Evolutionary conservation across 1,284 basidiomycete genomes (phyloP).

Genomic region (Microbotryum intermedium): DNA sequence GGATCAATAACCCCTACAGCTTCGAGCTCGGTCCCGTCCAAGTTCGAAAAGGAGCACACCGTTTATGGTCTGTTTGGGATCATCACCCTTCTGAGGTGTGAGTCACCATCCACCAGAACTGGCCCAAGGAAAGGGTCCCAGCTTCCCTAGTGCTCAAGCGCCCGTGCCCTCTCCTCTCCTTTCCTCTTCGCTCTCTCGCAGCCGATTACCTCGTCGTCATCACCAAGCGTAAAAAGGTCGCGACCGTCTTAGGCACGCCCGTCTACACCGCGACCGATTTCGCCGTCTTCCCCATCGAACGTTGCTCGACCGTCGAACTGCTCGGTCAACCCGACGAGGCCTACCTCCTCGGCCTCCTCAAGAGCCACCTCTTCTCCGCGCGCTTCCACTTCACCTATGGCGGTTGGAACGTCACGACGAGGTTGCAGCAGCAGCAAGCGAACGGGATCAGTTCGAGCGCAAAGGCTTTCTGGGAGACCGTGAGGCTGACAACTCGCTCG

Average conservation of each 20-base stretch:
- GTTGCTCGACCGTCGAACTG: conserved; percentile 57
- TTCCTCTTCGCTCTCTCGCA: conserved; percentile 37
- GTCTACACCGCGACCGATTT: conserved; percentile 87
- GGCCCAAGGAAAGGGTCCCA: too few species aligned
- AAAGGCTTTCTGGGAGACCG: conserved; percentile 54
- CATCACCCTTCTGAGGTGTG: conserved; percentile 76
- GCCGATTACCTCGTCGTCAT: conserved; percentile 90
- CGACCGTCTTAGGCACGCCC: conserved; percentile 71
- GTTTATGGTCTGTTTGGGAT: conserved; percentile 77
- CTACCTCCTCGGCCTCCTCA: conserved; percentile 75
- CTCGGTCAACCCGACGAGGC: conserved; percentile 70
- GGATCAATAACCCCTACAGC: conserved; percentile 13
- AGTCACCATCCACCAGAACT: conserved; percentile 36
- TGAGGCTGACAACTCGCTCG: conserved; percentile 45
- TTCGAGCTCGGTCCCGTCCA: conserved; percentile 39
- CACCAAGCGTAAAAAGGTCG: conserved; percentile 70
- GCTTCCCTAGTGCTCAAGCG: conserved; percentile 4
- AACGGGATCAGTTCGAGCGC: conserved; percentile 23
- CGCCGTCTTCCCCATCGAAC: conserved; percentile 71
- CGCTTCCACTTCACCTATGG: conserved; percentile 83
- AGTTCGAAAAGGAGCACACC: conserved; percentile 44
- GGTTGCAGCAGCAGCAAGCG: conserved; percentile 74
- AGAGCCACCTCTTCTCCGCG: conserved; percentile 68
- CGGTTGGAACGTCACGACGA: conserved; percentile 73
- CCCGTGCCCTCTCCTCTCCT: not conserved